Evolutionary conservation across 306 rosid genomes (phyloP).

Genomic region (Dalbergia cochinchinensis): DNA sequence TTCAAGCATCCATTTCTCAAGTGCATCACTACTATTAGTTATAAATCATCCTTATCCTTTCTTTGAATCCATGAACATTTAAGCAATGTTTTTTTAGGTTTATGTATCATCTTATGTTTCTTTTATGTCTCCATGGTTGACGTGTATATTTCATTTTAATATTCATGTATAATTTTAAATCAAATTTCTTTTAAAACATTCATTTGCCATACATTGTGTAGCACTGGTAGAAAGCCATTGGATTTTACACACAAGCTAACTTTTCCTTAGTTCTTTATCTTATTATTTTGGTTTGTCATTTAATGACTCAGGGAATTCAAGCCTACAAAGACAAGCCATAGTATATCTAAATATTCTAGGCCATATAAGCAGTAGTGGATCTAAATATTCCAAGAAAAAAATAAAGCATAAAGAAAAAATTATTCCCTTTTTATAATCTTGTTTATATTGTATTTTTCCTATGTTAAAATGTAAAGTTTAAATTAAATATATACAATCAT

Average conservation of each 20-base stretch:
- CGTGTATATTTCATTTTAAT: background rate
- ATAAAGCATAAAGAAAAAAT: background rate
- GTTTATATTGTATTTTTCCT: too few species aligned
- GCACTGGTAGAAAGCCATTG: too few species aligned
- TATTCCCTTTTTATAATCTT: too few species aligned
- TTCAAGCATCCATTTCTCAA: too few species aligned
- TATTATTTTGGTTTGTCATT: background rate
- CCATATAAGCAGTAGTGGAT: too few species aligned
- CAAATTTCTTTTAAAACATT: background rate
- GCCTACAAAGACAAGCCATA: slow-evolving; percentile 78
- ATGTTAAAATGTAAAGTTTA: too few species aligned
- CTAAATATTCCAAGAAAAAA: slow-evolving; percentile 39
- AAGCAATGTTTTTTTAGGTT: slow-evolving; percentile 5
- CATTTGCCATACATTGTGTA: too few species aligned
- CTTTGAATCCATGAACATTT: slow-evolving; percentile 12
- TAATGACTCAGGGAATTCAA: slow-evolving; percentile 69
- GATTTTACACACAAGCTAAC: background rate
- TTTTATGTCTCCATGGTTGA: background rate
- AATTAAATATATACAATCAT: too few species aligned
- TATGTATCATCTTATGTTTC: slow-evolving; percentile 22
- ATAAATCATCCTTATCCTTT: slow-evolving; percentile 2
- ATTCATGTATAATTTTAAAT: background rate
- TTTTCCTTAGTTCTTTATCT: slow-evolving; percentile 3
- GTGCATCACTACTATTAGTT: background rate
- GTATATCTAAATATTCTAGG: background rate